Evolutionary conservation across 257 asterid species (phyloP), one percentile per base, ranked within the genome.

Genomic region (Scutellaria galericulata): DNA sequence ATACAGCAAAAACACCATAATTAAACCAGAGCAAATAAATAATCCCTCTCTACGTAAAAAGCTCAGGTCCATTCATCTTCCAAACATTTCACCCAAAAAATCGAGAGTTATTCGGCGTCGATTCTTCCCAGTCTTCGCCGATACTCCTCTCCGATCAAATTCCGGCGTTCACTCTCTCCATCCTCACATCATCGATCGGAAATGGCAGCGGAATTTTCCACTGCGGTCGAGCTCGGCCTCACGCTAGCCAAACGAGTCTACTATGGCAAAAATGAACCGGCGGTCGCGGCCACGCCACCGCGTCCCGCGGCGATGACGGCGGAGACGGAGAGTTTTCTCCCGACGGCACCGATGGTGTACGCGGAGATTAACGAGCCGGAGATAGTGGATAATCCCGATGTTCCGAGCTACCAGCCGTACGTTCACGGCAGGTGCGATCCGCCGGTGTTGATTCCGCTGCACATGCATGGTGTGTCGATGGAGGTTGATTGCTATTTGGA

Each of bases 401-500:
- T 90, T 12, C 89, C 89, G 56, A 93, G 98, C 81, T 93, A 93
- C 81, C 98, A 93, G 83, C 98, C 98, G 73, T 86, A 93, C 76
- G 98, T 93, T 51, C 79, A 90, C 81, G 97, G 98, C 9, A 78
- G 89, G 56, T 82, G 93, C 70, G 95, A 87, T 31, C 93, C 93
- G 69, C 98, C 98, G 84, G 98, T 83, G 82, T 54, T 93, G 81
- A 87, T 93, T 76, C 98, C 98, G 48, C 79, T 93, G n/a, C 95
- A 89, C 57, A 90, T 93, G 98, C 95, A 87, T 22, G 84, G 79
- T 71, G 77, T 90, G 27, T 37, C 69, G 52, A 81, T 87, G 98
- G 91, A 88, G 82, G 88, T 85, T 7, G 95, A 93, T 22, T 88
- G 97, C 35, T 84, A 48, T 64, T 77, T 90, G 85, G 97, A 93